Percentiles rank a stretch among this genome's conserved stretches.
These are phyloP conservation scores for Leccinum pachyderme DNA, from an alignment of 1,284 basidiomycete genomes.

Conservation along the genomic window DNA sequence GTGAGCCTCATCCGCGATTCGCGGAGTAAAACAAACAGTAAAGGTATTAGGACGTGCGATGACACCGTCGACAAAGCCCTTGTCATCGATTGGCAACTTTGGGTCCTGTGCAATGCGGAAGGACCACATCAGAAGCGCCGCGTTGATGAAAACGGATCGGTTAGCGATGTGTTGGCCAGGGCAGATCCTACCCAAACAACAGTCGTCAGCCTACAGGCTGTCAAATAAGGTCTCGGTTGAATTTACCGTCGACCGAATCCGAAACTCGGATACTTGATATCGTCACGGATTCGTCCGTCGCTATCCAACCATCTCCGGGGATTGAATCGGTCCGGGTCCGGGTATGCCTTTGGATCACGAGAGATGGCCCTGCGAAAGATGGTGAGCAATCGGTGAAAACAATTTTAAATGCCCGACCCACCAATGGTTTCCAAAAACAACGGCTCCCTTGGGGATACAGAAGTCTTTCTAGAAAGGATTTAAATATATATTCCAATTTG, in stretches of 20 bases:
- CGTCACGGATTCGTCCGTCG: constrained; percentile 28
- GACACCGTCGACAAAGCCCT: constrained; percentile 56
- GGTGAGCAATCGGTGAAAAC: neutral
- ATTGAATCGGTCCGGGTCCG: constrained; percentile 31
- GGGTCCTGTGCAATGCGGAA: constrained; percentile 55
- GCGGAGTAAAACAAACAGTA: constrained; percentile 49
- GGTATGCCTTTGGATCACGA: constrained; percentile 27
- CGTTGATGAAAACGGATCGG: constrained; percentile 60
- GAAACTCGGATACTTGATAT: constrained; percentile 32
- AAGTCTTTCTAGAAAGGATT: constrained; percentile 22
- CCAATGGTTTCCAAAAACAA: constrained; percentile 36
- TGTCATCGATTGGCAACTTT: constrained; percentile 50
- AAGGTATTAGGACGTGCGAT: constrained; percentile 60
- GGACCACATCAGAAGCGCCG: constrained; percentile 59
- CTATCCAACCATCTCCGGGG: constrained; percentile 29
- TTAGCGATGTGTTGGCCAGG: constrained; percentile 61
- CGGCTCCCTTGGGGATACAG: constrained; percentile 34
- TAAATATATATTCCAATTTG: neutral
- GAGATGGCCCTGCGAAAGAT: constrained; percentile 30
- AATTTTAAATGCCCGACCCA: constrained; percentile 1
- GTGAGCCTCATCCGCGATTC: constrained; percentile 27
- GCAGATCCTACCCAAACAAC: constrained; percentile 43
- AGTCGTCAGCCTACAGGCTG: neutral
- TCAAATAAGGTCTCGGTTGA: neutral
- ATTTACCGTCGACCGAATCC: constrained; percentile 34